A percentile compares a stretch with the other conserved stretches of the same genome.
Conservation (phyloP, 2,329 filamentous ascomycete genomes). For the Pseudogymnoascus sp. region DNA sequence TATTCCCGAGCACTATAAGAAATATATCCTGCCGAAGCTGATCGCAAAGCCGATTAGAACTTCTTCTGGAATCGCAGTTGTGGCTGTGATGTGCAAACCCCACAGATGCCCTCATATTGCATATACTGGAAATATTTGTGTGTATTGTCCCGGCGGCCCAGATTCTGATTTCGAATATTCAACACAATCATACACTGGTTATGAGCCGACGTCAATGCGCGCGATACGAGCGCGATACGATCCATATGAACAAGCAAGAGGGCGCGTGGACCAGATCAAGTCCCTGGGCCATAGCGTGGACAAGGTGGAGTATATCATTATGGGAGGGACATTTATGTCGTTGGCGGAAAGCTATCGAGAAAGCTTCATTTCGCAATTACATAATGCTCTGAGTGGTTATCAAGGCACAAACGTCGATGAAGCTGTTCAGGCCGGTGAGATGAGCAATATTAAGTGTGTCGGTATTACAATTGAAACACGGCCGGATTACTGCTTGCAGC, state of each 20-base stretch:
- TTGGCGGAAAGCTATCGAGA: slow-evolving; percentile 81
- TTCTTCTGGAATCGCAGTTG: slow-evolving; percentile 92
- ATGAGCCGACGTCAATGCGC: slow-evolving; percentile 97
- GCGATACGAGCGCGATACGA: slow-evolving; percentile 96
- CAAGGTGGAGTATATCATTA: slow-evolving; percentile 99
- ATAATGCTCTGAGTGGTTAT: slow-evolving; percentile 95
- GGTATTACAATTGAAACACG: slow-evolving; percentile 97
- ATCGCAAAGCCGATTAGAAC: slow-evolving; percentile 96
- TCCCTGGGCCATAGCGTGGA: slow-evolving; percentile 93
- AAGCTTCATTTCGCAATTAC: slow-evolving; percentile 87
- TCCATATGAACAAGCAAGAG: slow-evolving; percentile 93
- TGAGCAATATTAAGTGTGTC: slow-evolving; percentile 96
- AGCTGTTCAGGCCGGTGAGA: slow-evolving; percentile 85
- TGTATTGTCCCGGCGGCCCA: slow-evolving; percentile 94
- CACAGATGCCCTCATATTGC: slow-evolving; percentile 96
- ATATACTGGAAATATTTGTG: slow-evolving; percentile 97
- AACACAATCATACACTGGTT: slow-evolving; percentile 96
- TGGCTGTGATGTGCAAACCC: slow-evolving; percentile 99
- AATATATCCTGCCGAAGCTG: slow-evolving; percentile 92
- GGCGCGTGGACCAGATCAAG: slow-evolving; percentile 93
- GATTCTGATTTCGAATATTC: slow-evolving; percentile 99
- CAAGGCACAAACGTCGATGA: slow-evolving; percentile 92
- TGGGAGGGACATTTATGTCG: slow-evolving; percentile 99
- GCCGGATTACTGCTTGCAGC: slow-evolving; percentile 91
- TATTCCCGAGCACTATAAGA: slow-evolving; percentile 99